Evolutionary conservation across 2,329 filamentous ascomycete genomes (phyloP).

Genomic region (Fusarium concolor): DNA sequence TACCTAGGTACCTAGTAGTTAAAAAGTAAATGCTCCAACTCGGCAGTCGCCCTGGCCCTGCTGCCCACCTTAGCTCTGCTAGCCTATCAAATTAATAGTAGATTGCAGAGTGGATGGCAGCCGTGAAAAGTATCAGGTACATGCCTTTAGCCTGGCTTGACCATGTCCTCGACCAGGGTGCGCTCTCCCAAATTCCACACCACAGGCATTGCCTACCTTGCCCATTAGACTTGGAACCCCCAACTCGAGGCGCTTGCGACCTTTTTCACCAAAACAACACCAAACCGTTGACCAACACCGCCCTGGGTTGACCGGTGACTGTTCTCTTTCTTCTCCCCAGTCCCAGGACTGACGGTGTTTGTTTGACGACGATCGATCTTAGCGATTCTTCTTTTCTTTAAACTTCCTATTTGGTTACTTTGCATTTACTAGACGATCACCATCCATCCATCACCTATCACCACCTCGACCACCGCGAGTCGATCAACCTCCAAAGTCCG

Average conservation of each 20-base stretch:
- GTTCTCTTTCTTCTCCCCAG: constrained; percentile 25
- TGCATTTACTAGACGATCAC: constrained; percentile 6
- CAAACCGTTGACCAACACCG: constrained; percentile 39
- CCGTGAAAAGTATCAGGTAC: constrained; percentile 32
- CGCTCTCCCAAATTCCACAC: constrained; percentile 41
- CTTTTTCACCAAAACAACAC: constrained; percentile 49
- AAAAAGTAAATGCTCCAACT: constrained; percentile 40
- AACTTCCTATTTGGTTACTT: constrained; percentile 4
- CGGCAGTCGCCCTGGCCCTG: constrained; percentile 47
- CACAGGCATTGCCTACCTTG: constrained; percentile 25
- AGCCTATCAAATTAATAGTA: constrained; percentile 19
- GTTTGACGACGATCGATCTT: constrained; percentile 21
- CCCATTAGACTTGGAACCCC: constrained; percentile 43
- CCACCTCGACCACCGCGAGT: constrained; percentile 12
- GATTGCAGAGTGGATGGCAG: constrained; percentile 23
- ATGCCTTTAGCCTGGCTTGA: constrained; percentile 23
- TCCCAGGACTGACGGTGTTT: constrained; percentile 8
- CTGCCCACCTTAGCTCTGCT: constrained; percentile 23
- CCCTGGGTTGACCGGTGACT: constrained; percentile 37
- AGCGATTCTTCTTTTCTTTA: constrained; percentile 22
- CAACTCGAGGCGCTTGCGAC: constrained; percentile 45
- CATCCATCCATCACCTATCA: constrained; percentile 12
- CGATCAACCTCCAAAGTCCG: constrained; percentile 4
- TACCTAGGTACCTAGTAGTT: not conserved
- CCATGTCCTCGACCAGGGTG: constrained; percentile 28